Evolutionary conservation across 73 alveolate genomes (phyloP), one percentile per base, ranked within the genome.

Genomic region (Urostyla sp.): DNA sequence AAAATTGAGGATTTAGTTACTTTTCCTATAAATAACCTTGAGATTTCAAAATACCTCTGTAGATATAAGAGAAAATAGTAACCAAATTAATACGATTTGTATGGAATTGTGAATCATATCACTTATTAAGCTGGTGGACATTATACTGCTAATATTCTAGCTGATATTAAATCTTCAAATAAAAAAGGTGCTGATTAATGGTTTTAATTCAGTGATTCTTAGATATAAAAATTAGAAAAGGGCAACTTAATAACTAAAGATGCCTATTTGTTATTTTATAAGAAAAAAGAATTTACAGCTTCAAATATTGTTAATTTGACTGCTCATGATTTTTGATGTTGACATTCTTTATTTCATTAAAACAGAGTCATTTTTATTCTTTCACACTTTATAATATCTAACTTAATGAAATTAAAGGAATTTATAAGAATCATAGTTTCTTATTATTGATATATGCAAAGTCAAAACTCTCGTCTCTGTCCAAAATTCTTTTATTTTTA

Each of bases 61-160:
- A 7, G 5, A 1, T 44, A 8, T 35, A 50, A 44, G 58, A 69
- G 16, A 36, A 26, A 54, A 49, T 23, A 46, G 20, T 49, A 30
- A 40, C 16, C 53, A 8, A 38, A 72, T 40, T 60, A 72, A 13
- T 90, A 90, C 67, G 98, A 92, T 63, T 44, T 89, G 21, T 92
- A 85, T 63, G 95, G 91, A 11, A 92, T 92, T 21, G 90, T 87
- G 38, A 78, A 89, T 50, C 98, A 92, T 61, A 81, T 91, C 43
- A 85, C 51, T 88, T 85, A 73, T 36, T 54, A 75, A 0, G 54
- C 63, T 11, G 91, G 90, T 58, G 98, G 98, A 8, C 98, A 92
- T 54, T 92, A 92, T 43, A 89, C 94, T 26, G 54, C 94, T 26
- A 61, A 81, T 46, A 38, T 76, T 6, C 57, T 63, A 13, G 44